phyloP scores from a whole-genome alignment of 2,329 filamentous ascomycete genomes.

The Eurotiales sp. region DNA sequence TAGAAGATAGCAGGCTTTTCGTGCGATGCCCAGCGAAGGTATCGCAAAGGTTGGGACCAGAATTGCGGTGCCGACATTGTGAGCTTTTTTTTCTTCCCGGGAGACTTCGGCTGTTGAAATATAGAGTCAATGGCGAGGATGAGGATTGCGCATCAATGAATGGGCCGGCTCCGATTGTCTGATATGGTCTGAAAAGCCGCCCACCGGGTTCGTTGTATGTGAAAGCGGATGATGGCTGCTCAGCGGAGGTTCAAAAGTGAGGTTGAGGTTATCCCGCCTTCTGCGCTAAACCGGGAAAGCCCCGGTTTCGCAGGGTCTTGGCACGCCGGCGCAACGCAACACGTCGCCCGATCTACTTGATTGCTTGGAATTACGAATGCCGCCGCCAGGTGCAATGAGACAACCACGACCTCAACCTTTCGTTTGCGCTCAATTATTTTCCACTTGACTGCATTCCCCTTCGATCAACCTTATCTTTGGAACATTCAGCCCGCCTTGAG shows the following conservation, averaged over 20 bases:
- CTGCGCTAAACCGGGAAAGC: background rate
- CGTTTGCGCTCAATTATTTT: no score
- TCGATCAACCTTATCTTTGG: no score
- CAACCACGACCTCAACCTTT: no score
- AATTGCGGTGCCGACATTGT: constrained; percentile 64
- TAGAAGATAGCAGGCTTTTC: constrained; percentile 91
- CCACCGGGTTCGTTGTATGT: background rate
- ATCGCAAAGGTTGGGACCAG: constrained; percentile 78
- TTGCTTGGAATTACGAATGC: background rate
- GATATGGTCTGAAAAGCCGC: background rate
- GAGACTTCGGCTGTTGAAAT: no score
- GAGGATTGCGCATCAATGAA: background rate
- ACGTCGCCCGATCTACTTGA: constrained; percentile 42
- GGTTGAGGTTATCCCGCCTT: constrained; percentile 6
- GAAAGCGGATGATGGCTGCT: background rate
- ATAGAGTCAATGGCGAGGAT: no score
- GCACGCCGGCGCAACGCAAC: constrained; percentile 42
- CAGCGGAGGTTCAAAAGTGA: no score
- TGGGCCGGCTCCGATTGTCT: background rate
- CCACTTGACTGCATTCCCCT: no score
- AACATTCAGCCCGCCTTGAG: constrained; percentile 27
- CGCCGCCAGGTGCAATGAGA: no score
- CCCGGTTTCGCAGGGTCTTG: constrained; percentile 30
- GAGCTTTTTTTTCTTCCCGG: constrained; percentile 5
- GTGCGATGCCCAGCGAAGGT: constrained; percentile 82